Base-by-base conservation (phyloP, 2,329 filamentous ascomycete species). In the Claviceps sp. region DNA sequence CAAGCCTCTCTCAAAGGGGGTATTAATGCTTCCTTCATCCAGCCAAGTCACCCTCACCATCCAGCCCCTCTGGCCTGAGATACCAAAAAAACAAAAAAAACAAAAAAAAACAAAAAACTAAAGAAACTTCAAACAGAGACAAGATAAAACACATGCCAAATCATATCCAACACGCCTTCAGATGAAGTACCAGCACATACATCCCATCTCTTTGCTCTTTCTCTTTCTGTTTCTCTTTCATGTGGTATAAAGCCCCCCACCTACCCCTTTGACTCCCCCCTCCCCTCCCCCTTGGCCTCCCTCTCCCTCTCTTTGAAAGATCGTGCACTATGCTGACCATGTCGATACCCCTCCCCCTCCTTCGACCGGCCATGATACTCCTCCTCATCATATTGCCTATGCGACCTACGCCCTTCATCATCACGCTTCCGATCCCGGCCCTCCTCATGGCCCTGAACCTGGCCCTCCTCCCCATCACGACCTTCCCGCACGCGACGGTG, bases 361-460 rank as follows among this genome's bases (percentile, higher is more conserved):
- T 47, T 52, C 43, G 51, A 11, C 7, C 51, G 50, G 34, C 52
- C 37, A 30, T 58, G 54, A 44, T 58, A 53, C n/a, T 61, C 58
- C 13, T 61, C 57, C 26, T 57, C 57, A 1, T 60, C 58, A n/a
- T 61, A 58, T 48, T 56, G 54, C 37, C 51, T 56, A 41, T 57
- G 53, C 14, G 55, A 56, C 48, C 59, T 55, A 43, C 59, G 56
- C 42, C 58, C 55, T 40, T 59, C 56, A 2, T 58, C 54, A 24
- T 53, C 53, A 8, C 51, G 50, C 38, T 54, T 41, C 13, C 48
- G 24, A 24, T 47, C 50, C 2, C 50, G 53, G 5, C 52, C 37
- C 20, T 16, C 40, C 4, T 38, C 48, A 24, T 44, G 34, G 2
- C 58, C 30, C 30, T 9, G 30, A 2, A 8, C 30, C 30, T 11